Evolutionary conservation across 148 eudicot species (phyloP).

Genomic region (Rhododendron simsii): DNA sequence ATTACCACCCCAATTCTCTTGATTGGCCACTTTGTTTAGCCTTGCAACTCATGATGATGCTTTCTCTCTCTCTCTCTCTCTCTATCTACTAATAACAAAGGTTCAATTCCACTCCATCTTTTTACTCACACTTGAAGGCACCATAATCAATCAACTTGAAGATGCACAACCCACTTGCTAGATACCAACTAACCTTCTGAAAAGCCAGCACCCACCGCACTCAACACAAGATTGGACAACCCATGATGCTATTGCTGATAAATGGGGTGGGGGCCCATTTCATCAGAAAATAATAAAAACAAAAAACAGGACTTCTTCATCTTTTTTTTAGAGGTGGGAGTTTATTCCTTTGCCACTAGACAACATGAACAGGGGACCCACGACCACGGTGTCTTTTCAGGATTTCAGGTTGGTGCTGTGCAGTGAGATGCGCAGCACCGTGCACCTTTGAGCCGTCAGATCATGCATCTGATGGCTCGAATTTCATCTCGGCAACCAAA

Average conservation of each 20-base stretch:
- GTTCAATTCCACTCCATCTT: neutral
- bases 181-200: neutral
- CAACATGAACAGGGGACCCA: neutral
- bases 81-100: neutral
- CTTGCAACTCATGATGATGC: neutral
- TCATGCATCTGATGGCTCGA: no score
- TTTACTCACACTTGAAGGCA: neutral
- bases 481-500: no score
- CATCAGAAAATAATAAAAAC: neutral
- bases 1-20: neutral
- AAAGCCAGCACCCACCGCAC: conserved; percentile 1
- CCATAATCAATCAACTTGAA: neutral
- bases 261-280: neutral
- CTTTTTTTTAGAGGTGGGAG: neutral
- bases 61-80: neutral
- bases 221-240: neutral
- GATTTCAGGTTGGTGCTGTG: no score
- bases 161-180: neutral
- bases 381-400: neutral
- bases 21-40: neutral
- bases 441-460: no score
- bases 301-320: no score
- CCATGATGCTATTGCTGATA: neutral
- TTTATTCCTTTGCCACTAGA: neutral
- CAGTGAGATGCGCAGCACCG: no score